Percentiles rank a stretch among this genome's conserved stretches.
phyloP scores from a whole-genome alignment of 202 grass and related monocot genomes.

The Tripidium arundinaceum region DNA sequence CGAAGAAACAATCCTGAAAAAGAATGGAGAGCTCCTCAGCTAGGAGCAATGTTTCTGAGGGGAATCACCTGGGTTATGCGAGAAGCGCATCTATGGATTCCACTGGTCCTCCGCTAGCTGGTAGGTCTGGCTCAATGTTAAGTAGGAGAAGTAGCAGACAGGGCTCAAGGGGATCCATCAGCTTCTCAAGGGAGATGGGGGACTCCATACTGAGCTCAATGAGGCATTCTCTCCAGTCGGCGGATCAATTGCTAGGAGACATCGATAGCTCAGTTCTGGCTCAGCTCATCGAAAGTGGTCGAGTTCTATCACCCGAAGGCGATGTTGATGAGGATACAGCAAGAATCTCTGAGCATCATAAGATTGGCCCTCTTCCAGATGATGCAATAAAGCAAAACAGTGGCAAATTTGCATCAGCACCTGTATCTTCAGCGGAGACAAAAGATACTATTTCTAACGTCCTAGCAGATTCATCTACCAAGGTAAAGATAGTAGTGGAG shows the following conservation, averaged over 20 bases:
- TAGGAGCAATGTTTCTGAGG: conserved; percentile 5
- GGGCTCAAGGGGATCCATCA: conserved; percentile 48
- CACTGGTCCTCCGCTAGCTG: conserved; percentile 22
- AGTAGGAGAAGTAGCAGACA: conserved; percentile 48
- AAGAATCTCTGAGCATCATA: conserved; percentile 29
- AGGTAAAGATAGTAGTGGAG: conserved; percentile 26
- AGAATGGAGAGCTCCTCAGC: conserved; percentile 38
- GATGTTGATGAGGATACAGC: conserved; percentile 26
- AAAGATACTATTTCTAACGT: conserved; percentile 25
- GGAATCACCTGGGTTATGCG: conserved; percentile 15
- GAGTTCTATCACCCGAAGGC: conserved; percentile 33
- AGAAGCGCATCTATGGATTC: conserved; percentile 47
- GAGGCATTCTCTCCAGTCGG: conserved; percentile 62
- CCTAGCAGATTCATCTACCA: not conserved
- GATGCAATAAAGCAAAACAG: conserved; percentile 22
- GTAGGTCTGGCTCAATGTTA: conserved; percentile 31
- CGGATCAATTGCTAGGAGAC: conserved; percentile 55
- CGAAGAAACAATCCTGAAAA: not conserved
- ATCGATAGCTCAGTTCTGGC: conserved; percentile 57
- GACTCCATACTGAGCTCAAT: conserved; percentile 67
- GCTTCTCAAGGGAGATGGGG: conserved; percentile 49
- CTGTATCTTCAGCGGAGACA: not conserved
- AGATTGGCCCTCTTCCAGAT: conserved; percentile 32
- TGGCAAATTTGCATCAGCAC: not conserved
- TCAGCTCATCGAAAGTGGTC: conserved; percentile 65